phyloP scores from a whole-genome alignment of 2,329 filamentous ascomycete species.

The Beauveria rudraprayagi region DNA sequence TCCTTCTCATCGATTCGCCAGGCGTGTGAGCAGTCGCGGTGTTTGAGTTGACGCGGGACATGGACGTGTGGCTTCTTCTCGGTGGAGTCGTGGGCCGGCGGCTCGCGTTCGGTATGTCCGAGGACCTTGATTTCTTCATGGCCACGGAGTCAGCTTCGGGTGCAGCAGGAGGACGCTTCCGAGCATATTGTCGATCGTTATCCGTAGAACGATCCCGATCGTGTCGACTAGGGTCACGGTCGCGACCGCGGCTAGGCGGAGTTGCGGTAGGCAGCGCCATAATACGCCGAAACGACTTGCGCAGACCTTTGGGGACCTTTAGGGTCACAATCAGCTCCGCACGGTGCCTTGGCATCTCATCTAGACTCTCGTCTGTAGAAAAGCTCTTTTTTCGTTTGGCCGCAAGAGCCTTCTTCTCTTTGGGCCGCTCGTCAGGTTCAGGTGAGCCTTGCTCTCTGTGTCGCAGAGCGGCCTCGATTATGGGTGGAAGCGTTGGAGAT shows the following conservation, averaged over 20 bases:
- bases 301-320: constrained; percentile 39
- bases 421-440: constrained; percentile 3
- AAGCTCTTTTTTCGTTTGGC: constrained; percentile 20
- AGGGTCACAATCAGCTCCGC: constrained; percentile 35
- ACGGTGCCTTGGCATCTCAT: constrained; percentile 22
- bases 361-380: constrained; percentile 22
- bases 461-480: constrained; percentile 40
- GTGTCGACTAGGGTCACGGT: constrained; percentile 18
- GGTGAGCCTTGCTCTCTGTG: constrained; percentile 15
- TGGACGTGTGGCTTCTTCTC: constrained; percentile 40
- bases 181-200: constrained; percentile 23
- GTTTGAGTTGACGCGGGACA: constrained; percentile 46
- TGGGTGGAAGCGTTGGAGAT: constrained; percentile 47
- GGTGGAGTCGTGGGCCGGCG: constrained; percentile 42
- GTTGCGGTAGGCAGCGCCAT: constrained; percentile 29
- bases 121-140: constrained; percentile 34
- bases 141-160: constrained; percentile 27
- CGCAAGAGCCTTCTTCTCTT: constrained; percentile 12
- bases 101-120: constrained; percentile 29
- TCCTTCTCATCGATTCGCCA: constrained; percentile 32
- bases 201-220: constrained; percentile 1
- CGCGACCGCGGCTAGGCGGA: constrained; percentile 13
- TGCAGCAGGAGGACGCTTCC: constrained; percentile 42
- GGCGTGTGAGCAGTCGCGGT: constrained; percentile 46
- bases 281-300: constrained; percentile 37